Percentiles rank a stretch among this genome's conserved stretches.
phyloP scores from a whole-genome alignment of 139 green algal genomes.

The Picochlorum sp. region DNA sequence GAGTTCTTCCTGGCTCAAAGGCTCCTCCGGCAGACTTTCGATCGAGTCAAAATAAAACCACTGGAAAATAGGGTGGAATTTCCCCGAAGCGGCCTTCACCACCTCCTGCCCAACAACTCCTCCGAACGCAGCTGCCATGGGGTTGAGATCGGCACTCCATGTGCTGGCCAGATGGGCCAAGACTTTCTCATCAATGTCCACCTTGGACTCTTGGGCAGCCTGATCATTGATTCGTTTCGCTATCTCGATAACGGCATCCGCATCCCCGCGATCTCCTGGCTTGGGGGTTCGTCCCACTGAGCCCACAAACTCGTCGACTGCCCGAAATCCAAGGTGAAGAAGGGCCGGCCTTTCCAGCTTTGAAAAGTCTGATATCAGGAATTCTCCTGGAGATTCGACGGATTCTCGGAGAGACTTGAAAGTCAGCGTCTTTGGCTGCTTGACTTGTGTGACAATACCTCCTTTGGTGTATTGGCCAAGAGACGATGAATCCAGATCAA shows the following conservation, averaged over 20 bases:
- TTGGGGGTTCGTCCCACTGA: slow-evolving; percentile 48
- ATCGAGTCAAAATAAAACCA: slow-evolving; percentile 86
- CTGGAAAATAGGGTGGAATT: slow-evolving; percentile 94
- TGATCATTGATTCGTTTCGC: slow-evolving; percentile 51
- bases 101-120: slow-evolving; percentile 94
- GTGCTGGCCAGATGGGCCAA: slow-evolving; percentile 49
- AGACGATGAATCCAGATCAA: slow-evolving; percentile 78
- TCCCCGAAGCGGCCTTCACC: slow-evolving; percentile 92
- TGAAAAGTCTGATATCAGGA: slow-evolving; percentile 91
- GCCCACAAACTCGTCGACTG: slow-evolving; percentile 71
- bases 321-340: slow-evolving; percentile 91
- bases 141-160: slow-evolving; percentile 59
- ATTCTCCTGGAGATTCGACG: slow-evolving; percentile 80
- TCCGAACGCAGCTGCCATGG: slow-evolving; percentile 95
- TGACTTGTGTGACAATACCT: slow-evolving; percentile 89
- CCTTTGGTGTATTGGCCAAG: slow-evolving; percentile 50
- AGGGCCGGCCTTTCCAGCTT: slow-evolving; percentile 87
- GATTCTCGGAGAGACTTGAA: slow-evolving; percentile 70
- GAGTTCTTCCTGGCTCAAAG: slow-evolving; percentile 29
- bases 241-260: slow-evolving; percentile 48
- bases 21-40: slow-evolving; percentile 58
- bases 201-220: slow-evolving; percentile 13
- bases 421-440: slow-evolving; percentile 71
- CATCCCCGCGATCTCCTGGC: slow-evolving; percentile 58
- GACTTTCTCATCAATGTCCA: slow-evolving; percentile 51